A percentile compares a stretch with the other conserved stretches of the same genome.
Evolutionary conservation across 306 rosid genomes (phyloP).

Genomic region (Nissolia schottii): DNA sequence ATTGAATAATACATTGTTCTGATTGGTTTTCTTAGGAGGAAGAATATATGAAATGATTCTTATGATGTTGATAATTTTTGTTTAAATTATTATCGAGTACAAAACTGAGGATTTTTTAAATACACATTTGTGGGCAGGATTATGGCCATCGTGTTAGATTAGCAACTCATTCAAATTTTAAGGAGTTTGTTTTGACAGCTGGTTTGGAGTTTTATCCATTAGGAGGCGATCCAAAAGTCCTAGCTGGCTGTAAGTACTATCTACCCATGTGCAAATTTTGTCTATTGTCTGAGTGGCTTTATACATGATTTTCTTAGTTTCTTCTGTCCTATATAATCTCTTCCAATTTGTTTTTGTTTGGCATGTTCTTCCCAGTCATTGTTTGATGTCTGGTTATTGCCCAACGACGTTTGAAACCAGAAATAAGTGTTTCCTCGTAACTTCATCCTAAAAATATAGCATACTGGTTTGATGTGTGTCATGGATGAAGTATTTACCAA

Average conservation of each 20-base stretch:
- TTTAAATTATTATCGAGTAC: neutral
- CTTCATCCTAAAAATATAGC: neutral
- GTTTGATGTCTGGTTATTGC: neutral
- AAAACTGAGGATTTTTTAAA: neutral
- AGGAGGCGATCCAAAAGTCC: constrained; percentile 97
- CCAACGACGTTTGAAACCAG: neutral
- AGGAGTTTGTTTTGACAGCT: constrained; percentile 97
- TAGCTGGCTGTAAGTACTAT: constrained; percentile 93
- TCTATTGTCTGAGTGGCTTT: constrained; percentile 5
- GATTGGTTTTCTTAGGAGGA: neutral
- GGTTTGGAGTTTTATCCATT: constrained; percentile 96
- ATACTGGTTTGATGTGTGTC: neutral
- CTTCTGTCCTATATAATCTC: neutral
- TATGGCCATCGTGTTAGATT: constrained; percentile 98
- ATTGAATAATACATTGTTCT: neutral
- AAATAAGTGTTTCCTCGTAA: neutral
- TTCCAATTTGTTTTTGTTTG: neutral
- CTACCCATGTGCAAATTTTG: constrained; percentile 23
- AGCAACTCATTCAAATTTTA: constrained; percentile 96
- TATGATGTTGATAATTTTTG: neutral
- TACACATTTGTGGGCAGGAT: constrained; percentile 60
- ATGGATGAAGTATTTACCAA: constrained; percentile 17
- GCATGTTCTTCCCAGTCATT: neutral
- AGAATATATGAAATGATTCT: neutral
- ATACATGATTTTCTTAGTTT: constrained; percentile 4